These are phyloP conservation scores for Hordeum marinum DNA, from an alignment of 176 grass and related monocot species.

Conservation along the genomic window DNA sequence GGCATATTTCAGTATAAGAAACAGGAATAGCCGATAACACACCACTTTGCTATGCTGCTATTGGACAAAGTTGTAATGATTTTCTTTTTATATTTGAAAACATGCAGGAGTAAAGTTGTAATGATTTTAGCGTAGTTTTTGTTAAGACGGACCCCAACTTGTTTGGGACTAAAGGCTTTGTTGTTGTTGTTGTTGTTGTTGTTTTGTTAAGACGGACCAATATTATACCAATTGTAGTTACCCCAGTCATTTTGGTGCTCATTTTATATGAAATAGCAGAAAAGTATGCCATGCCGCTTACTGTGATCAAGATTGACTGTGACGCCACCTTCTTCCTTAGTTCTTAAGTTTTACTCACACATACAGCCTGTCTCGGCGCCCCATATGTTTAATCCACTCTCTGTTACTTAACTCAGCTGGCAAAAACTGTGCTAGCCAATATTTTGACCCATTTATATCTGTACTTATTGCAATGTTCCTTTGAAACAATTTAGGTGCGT, in stretches of 20 bases:
- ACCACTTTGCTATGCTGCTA: background rate
- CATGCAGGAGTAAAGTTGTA: background rate
- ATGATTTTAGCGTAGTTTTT: background rate
- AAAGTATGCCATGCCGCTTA: background rate
- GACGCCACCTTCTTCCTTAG: background rate
- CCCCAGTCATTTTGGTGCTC: background rate
- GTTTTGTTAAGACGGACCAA: background rate
- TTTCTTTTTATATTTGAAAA: background rate
- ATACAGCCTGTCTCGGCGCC: background rate
- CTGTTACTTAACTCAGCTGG: background rate
- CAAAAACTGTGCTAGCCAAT: background rate
- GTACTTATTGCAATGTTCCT: conserved; percentile 13
- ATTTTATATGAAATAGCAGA: background rate
- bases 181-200: too few species aligned
- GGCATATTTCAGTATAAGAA: background rate
- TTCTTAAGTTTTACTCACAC: background rate
- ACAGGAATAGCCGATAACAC: background rate
- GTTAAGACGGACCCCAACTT: background rate
- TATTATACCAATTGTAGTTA: conserved; percentile 1
- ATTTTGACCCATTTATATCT: conserved; percentile 9
- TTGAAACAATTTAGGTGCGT: conserved; percentile 5
- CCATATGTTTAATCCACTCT: background rate
- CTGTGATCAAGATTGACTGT: background rate
- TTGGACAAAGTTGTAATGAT: background rate
- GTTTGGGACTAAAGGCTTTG: too few species aligned